Percentiles rank a stretch among this genome's conserved stretches.
Conservation (phyloP, 2,329 filamentous ascomycete species). For the Penicillium sp. region DNA sequence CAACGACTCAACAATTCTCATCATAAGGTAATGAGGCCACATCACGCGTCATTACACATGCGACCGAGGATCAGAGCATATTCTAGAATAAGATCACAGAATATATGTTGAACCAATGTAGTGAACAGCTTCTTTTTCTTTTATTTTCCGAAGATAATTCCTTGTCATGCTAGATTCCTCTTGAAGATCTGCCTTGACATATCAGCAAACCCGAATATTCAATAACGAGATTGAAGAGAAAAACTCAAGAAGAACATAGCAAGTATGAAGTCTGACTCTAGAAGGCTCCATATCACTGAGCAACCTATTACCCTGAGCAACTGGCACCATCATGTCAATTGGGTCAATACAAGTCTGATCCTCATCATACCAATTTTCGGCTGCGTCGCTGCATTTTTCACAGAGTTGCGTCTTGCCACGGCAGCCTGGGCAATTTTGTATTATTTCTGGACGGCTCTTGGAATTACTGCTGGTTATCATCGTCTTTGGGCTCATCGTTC, state of each 20-base stretch:
- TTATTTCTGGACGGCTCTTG: conserved; percentile 81
- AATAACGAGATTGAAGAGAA: not conserved
- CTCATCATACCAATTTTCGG: conserved; percentile 74
- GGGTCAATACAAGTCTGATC: conserved; percentile 84
- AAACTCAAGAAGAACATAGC: not conserved
- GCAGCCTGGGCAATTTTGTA: conserved; percentile 72
- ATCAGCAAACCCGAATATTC: not conserved
- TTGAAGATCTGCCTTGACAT: not conserved
- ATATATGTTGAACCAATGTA: not conserved
- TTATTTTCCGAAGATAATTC: not conserved
- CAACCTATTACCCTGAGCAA: conserved; percentile 76
- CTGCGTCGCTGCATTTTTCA: conserved; percentile 73
- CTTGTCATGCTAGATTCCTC: not conserved
- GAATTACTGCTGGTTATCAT: conserved; percentile 80
- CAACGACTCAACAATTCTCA: conserved; percentile 6
- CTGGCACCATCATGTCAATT: conserved; percentile 92
- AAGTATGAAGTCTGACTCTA: not conserved
- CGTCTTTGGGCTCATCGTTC: conserved; percentile 84
- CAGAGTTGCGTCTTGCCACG: conserved; percentile 71
- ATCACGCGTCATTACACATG: conserved; percentile 2
- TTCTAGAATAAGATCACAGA: not conserved
- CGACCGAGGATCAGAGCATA: conserved; percentile 4
- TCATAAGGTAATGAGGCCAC: not conserved
- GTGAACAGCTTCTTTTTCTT: not conserved
- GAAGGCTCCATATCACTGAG: conserved; percentile 85